phyloP scores from a whole-genome alignment of 2,329 filamentous ascomycete species.

The Rutstroemia sp. region DNA sequence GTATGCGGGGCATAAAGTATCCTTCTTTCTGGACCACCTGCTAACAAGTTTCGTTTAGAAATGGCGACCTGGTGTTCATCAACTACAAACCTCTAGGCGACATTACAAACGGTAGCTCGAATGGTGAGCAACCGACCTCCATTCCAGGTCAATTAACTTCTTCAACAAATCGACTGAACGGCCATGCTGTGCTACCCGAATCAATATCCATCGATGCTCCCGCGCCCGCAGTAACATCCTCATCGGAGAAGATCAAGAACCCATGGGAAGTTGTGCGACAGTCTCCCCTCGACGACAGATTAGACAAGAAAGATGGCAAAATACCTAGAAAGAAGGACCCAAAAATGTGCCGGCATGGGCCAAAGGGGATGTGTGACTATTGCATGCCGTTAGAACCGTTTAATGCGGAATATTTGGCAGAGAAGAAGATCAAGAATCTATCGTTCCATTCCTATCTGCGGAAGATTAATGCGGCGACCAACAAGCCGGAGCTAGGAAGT shows the following conservation, averaged over 20 bases:
- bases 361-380: constrained; percentile 98
- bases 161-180: constrained; percentile 66
- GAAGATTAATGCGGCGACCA: constrained; percentile 93
- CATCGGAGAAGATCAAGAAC: constrained; percentile 63
- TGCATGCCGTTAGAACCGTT: constrained; percentile 97
- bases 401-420: constrained; percentile 75
- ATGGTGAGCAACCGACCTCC: constrained; percentile 29
- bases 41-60: constrained; percentile 40
- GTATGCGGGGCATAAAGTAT: constrained; percentile 31
- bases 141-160: constrained; percentile 23
- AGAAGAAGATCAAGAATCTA: constrained; percentile 98
- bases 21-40: neutral
- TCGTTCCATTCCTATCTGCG: constrained; percentile 93
- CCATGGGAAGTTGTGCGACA: constrained; percentile 91
- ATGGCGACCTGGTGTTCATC: constrained; percentile 88
- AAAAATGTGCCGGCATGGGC: constrained; percentile 91
- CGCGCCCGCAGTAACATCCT: constrained; percentile 42
- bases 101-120: constrained; percentile 33
- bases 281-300: constrained; percentile 73
- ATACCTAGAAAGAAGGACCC: constrained; percentile 66
- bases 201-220: constrained; percentile 54
- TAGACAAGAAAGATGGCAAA: constrained; percentile 88
- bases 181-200: constrained; percentile 65
- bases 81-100: constrained; percentile 61
- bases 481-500: constrained; percentile 86